Base-by-base conservation (phyloP, 345 rosid species). In the Geranium rotundifolium region DNA sequence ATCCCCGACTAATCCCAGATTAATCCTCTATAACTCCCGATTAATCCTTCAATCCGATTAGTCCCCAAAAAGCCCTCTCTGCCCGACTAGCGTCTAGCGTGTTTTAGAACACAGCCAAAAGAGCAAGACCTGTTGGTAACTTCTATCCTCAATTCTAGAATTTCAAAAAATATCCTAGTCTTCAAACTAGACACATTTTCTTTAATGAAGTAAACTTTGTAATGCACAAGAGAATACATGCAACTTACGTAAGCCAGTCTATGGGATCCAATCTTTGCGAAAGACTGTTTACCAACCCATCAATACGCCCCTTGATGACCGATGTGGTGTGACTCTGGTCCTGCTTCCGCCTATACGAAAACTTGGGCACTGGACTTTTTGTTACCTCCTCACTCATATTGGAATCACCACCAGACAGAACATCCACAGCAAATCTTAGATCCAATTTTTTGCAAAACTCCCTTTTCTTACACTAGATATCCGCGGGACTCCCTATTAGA, bases 191-290 rank as follows among this genome's bases (percentile, higher is more conserved):
- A 34, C 41, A 34, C 7, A 31, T 8, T 0, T 5, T 34, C 10
- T 8, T 8, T 34, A 1, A 34, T 1, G 6, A 46, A 46, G 52
- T 46, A 7, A 46, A 46, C 52, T 46, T 46, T 55, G 29, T 59
- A 58, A 14, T 9, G 16, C 49, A 49, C 7, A 56, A 31, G 63
- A 65, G 66, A 60, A 59, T 52, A 56, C 29, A 62, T 30, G 46
- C 52, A 63, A 69, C 95, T 83, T 82, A 93, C 97, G 99, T 93
- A 50, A 81, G 95, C 99, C 99, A 88, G 72, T 93, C 99, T 73
- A 93, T 93, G 56, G 97, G 96, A 79, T 93, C 99, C 81, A 93
- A 75, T 73, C 85, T 86, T 72, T 86, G 86, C 15, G 89, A 78
- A 65, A 86, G 84, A 61, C 63, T 69, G 64, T 73, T 69, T 58